These are phyloP conservation scores for peach (Prunus persica) DNA, from an alignment of 306 rosid species.

Conservation along the genomic window Prunus_persica_NCBIv2 NC_034009.1:44701001-44701500, in stretches of 20 bases:
- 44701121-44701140: too few species aligned
- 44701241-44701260: too few species aligned
- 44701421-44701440: constrained; percentile 93
- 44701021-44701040: neutral
- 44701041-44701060: neutral
- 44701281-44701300: too few species aligned
- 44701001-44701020: constrained; percentile 9
- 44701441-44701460: constrained; percentile 52
- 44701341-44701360: neutral
- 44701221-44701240: too few species aligned
- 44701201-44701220: too few species aligned
- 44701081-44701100: too few species aligned
- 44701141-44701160: too few species aligned
- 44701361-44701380: constrained; percentile 33
- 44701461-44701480: constrained; percentile 67
- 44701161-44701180: too few species aligned
- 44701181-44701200: too few species aligned
- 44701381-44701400: constrained; percentile 87
- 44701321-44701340: neutral
- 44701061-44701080: neutral
- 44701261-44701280: too few species aligned
- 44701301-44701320: too few species aligned
- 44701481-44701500: constrained; percentile 90
- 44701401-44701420: constrained; percentile 81
- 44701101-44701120: too few species aligned